A percentile compares a stretch with the other conserved stretches of the same genome.
Conservation (phyloP, 306 rosid genomes). For the Bauhinia variegata region DNA sequence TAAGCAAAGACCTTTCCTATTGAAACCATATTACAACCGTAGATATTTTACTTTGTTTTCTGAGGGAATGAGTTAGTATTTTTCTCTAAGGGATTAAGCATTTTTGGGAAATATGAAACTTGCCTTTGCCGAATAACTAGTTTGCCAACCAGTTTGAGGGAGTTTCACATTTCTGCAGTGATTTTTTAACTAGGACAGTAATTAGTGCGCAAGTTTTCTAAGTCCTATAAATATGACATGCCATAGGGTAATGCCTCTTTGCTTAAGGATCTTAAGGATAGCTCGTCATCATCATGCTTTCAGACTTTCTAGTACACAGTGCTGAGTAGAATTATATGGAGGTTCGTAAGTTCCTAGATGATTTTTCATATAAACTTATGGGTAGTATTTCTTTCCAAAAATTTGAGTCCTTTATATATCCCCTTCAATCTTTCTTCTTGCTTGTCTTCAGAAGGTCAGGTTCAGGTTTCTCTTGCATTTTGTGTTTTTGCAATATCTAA, state of each 20-base stretch:
- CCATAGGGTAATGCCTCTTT: no score
- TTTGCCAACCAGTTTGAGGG: background rate
- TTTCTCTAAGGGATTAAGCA: background rate
- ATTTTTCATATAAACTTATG: background rate
- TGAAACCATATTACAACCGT: background rate
- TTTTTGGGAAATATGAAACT: background rate
- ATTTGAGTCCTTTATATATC: background rate
- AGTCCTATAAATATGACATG: background rate
- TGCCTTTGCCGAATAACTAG: background rate
- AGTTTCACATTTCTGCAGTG: background rate
- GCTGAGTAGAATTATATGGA: background rate
- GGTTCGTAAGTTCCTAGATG: background rate
- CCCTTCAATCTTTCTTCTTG: background rate
- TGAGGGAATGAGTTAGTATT: no score
- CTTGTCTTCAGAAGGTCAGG: background rate
- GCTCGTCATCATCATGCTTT: background rate
- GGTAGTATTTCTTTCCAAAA: background rate
- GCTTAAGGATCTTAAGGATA: background rate
- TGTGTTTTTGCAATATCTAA: background rate
- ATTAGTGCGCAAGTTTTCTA: background rate
- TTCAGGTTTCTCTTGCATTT: background rate
- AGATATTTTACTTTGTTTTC: no score
- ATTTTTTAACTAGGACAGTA: background rate
- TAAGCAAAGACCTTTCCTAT: slow-evolving; percentile 11
- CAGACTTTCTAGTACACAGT: background rate